Evolutionary conservation across 2,329 filamentous ascomycete genomes (phyloP).

Genomic region (Hawksworthiomyces lignivorus): DNA sequence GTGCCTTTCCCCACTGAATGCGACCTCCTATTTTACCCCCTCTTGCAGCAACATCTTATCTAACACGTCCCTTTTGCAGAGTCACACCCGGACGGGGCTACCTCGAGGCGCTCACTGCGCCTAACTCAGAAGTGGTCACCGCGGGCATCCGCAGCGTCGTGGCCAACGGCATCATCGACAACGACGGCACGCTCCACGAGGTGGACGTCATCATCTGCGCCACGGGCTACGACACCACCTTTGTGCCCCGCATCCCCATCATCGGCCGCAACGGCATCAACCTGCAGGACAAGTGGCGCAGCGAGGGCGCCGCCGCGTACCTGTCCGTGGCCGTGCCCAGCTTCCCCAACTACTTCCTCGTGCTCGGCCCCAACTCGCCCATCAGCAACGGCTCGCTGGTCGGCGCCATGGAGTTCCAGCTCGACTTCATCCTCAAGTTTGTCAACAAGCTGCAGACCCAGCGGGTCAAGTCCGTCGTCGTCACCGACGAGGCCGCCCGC

Average conservation of each 20-base stretch:
- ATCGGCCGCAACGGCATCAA: constrained; percentile 6
- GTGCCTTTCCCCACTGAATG: no score
- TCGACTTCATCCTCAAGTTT: constrained; percentile 4
- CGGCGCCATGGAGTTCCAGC: constrained; percentile 10
- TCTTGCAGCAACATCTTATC: no score
- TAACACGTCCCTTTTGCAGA: no score
- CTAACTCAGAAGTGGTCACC: constrained; percentile 35
- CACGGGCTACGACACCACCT: constrained; percentile 27
- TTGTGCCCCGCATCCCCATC: constrained; percentile 23
- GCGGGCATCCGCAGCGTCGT: constrained; percentile 31
- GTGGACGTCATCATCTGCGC: constrained; percentile 24
- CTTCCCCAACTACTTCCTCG: constrained; percentile 11
- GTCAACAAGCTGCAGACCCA: constrained; percentile 5
- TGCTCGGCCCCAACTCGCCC: constrained; percentile 11
- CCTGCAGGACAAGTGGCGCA: constrained; percentile 16
- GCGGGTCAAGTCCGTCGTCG: constrained; percentile 8
- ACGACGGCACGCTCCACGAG: constrained; percentile 20
- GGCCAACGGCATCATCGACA: constrained; percentile 22
- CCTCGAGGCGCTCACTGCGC: constrained; percentile 31
- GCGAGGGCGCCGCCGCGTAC: constrained; percentile 4
- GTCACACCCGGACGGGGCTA: constrained; percentile 35
- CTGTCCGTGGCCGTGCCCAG: constrained; percentile 7
- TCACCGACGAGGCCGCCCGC: constrained; percentile 12
- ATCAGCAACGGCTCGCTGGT: constrained; percentile 9
- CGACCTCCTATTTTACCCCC: no score